Conservation (phyloP, 2,329 filamentous ascomycete genomes). For the Penicillium sp. region DNA sequence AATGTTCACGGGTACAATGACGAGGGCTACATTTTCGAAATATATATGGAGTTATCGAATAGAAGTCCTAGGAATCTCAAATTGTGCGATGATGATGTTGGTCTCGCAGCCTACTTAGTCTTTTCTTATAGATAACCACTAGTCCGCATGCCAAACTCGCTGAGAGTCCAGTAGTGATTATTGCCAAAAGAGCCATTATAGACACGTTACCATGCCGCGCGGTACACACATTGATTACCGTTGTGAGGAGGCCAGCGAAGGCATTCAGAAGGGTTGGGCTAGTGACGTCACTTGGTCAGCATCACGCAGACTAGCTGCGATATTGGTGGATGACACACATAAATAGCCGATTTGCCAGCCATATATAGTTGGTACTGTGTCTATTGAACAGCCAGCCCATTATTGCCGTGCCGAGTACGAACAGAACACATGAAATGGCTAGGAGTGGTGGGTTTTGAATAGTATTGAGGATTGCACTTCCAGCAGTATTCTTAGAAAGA, state of each 20-base stretch:
- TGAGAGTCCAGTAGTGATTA: conserved; percentile 33
- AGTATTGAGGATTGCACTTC: conserved; percentile 32
- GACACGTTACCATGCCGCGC: conserved; percentile 49
- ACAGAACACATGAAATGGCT: conserved; percentile 47
- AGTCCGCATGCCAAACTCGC: not conserved
- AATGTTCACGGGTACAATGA: no score
- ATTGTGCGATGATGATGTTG: not conserved
- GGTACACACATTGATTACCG: conserved; percentile 53
- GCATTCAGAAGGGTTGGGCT: conserved; percentile 47
- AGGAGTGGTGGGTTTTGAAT: conserved; percentile 44
- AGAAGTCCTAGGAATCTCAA: no score
- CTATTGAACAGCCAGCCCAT: conserved; percentile 47
- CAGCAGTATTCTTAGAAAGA: conserved; percentile 29
- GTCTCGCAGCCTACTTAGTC: conserved; percentile 29
- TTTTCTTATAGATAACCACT: no score
- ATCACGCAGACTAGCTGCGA: not conserved
- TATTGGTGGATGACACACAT: conserved; percentile 28
- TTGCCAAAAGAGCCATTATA: conserved; percentile 44
- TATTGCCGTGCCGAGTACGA: conserved; percentile 43
- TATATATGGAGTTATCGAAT: no score
- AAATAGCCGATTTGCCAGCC: conserved; percentile 56
- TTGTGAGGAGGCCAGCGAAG: conserved; percentile 52
- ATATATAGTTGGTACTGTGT: conserved; percentile 55
- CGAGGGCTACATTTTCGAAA: no score
- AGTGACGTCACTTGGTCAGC: not conserved